Conservation (phyloP, 192 early-diverging fungal species). For the Coemansia sp. region DNA sequence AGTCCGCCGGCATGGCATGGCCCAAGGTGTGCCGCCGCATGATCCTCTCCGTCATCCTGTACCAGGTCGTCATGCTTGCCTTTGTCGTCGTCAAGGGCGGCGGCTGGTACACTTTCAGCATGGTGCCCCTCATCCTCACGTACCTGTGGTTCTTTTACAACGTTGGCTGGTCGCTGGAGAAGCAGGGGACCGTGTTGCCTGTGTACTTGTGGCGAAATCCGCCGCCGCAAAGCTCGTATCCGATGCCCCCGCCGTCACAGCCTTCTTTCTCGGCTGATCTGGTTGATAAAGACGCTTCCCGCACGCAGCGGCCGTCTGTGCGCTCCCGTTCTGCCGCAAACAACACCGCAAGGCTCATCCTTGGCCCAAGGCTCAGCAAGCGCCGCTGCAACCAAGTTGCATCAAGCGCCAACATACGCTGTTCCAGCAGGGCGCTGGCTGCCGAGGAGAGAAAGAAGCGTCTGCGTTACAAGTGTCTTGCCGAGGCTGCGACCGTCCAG, state of each 20-base stretch:
- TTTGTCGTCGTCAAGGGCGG: slow-evolving; percentile 56
- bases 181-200: slow-evolving; percentile 43
- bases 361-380: slow-evolving; percentile 9
- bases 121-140: slow-evolving; percentile 38
- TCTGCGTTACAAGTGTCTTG: slow-evolving; percentile 48
- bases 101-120: slow-evolving; percentile 49
- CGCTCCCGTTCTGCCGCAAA: slow-evolving; percentile 5
- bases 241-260: slow-evolving; percentile 26
- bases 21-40: slow-evolving; percentile 72
- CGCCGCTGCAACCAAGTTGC: neutral
- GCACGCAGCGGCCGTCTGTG: no score
- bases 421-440: no score
- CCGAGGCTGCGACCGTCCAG: slow-evolving; percentile 39
- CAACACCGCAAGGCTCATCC: slow-evolving; percentile 9
- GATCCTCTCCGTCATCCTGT: slow-evolving; percentile 66
- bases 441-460: slow-evolving; percentile 1
- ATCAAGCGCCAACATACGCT: neutral
- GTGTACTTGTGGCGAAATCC: slow-evolving; percentile 51
- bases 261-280: neutral
- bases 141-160: slow-evolving; percentile 50
- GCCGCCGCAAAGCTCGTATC: slow-evolving; percentile 49
- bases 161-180: slow-evolving; percentile 43
- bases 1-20: slow-evolving; percentile 72
- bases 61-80: slow-evolving; percentile 65
- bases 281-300: neutral